These are phyloP conservation scores for Carex myosuroides DNA, from an alignment of 176 grass and related monocot species.

Conservation along the genomic window DNA sequence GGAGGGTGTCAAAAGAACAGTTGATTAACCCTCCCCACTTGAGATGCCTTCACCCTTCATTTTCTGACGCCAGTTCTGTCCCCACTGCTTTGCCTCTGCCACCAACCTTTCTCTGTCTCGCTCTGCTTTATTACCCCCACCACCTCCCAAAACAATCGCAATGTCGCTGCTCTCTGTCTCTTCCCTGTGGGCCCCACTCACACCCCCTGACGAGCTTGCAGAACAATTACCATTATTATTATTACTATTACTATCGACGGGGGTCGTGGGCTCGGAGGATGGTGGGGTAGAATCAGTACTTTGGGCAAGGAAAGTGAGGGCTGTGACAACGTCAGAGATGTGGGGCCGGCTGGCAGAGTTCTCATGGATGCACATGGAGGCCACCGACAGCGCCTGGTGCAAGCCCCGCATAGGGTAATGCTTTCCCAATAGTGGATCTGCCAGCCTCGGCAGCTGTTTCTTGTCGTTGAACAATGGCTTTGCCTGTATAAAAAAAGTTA, in stretches of 20 bases:
- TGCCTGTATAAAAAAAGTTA: constrained; percentile 33
- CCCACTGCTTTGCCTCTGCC: constrained; percentile 95
- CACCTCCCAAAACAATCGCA: constrained; percentile 21
- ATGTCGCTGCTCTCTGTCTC: constrained; percentile 36
- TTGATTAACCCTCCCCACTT: constrained; percentile 4
- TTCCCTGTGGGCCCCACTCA: constrained; percentile 28
- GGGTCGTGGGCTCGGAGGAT: constrained; percentile 13
- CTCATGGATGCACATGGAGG: constrained; percentile 91
- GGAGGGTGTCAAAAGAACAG: not conserved
- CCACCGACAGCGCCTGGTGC: constrained; percentile 71
- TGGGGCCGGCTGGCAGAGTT: constrained; percentile 60
- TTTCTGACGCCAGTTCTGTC: constrained; percentile 82
- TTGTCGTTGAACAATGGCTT: constrained; percentile 75
- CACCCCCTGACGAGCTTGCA: constrained; percentile 18
- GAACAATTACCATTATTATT: constrained; percentile 21
- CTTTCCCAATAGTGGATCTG: constrained; percentile 58
- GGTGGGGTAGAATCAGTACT: constrained; percentile 35
- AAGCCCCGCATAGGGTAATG: constrained; percentile 65
- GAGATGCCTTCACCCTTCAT: constrained; percentile 15
- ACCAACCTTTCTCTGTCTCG: constrained; percentile 72
- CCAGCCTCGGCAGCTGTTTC: constrained; percentile 65
- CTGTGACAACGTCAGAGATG: constrained; percentile 74
- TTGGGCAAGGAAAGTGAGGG: constrained; percentile 66
- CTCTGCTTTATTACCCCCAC: constrained; percentile 27
- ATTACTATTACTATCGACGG: constrained; percentile 20